Percentiles rank a stretch among this genome's conserved stretches.
Evolutionary conservation across 2,329 filamentous ascomycete species (phyloP).

Genomic region (Xylaria hypoxylon): DNA sequence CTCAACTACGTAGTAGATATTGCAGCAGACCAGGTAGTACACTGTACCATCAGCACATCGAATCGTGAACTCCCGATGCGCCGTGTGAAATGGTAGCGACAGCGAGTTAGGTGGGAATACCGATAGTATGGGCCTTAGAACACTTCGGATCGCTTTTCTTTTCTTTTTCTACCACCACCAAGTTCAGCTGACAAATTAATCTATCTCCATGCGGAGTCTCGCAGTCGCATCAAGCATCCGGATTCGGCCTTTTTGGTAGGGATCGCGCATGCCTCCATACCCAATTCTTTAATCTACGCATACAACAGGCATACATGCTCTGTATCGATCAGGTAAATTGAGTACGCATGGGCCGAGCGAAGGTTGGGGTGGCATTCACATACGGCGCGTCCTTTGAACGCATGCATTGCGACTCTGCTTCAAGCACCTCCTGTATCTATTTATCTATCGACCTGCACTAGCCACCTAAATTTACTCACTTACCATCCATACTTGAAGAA

Average conservation of each 20-base stretch:
- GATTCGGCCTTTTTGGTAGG: constrained; percentile 22
- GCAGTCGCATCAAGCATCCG: constrained; percentile 9
- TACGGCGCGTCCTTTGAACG: constrained; percentile 4
- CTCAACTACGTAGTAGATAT: constrained; percentile 3
- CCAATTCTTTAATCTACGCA: neutral
- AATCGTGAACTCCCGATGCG: neutral
- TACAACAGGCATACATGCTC: neutral
- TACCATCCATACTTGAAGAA: neutral
- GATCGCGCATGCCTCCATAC: constrained; percentile 9
- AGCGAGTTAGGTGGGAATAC: neutral
- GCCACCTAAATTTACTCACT: constrained; percentile 19
- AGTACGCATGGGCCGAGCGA: constrained; percentile 21
- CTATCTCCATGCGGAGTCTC: neutral
- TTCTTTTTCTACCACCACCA: constrained; percentile 12
- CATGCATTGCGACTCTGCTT: constrained; percentile 22
- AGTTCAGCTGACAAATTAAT: constrained; percentile 17
- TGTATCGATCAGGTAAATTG: neutral
- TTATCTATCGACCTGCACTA: neutral
- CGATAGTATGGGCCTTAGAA: constrained; percentile 11
- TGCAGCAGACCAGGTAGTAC: neutral
- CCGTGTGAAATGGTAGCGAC: too few relatives aligned
- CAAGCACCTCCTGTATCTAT: neutral
- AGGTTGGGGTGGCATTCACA: constrained; percentile 24
- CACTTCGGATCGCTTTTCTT: neutral
- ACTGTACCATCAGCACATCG: neutral